Conservation (phyloP, 257 asterid species). For the Eucommia ulmoides region DNA sequence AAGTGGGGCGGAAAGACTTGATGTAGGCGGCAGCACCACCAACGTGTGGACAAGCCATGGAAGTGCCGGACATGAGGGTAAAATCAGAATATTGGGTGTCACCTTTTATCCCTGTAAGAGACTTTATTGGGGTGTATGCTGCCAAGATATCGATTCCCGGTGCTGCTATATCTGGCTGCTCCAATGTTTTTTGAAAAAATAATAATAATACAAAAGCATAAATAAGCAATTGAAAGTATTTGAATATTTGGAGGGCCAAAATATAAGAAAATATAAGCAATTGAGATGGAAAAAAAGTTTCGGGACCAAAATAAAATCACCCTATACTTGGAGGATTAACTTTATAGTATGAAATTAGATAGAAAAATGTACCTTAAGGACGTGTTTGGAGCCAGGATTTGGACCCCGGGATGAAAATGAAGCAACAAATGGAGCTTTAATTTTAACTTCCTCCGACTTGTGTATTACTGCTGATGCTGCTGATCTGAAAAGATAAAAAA, state of each 20-base stretch:
- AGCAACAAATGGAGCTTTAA: slow-evolving; percentile 63
- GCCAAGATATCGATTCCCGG: slow-evolving; percentile 94
- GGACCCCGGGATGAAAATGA: slow-evolving; percentile 93
- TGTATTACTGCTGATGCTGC: slow-evolving; percentile 59
- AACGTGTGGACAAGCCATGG: slow-evolving; percentile 94
- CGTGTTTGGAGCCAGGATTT: slow-evolving; percentile 39
- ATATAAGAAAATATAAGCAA: no score
- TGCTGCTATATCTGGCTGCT: slow-evolving; percentile 82
- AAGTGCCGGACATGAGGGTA: slow-evolving; percentile 87
- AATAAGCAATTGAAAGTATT: no score
- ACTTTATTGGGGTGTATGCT: slow-evolving; percentile 55
- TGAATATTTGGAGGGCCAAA: no score
- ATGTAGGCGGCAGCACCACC: slow-evolving; percentile 79
- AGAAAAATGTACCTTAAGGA: slow-evolving; percentile 52
- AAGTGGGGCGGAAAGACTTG: slow-evolving; percentile 63
- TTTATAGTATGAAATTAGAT: slow-evolving; percentile 4
- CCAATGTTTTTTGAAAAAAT: slow-evolving; percentile 7
- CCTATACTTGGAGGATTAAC: no score
- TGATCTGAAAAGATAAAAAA: slow-evolving; percentile 30
- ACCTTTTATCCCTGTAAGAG: slow-evolving; percentile 64
- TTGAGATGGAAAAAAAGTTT: no score
- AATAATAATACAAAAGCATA: no score
- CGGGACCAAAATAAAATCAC: no score
- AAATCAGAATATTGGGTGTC: slow-evolving; percentile 55
- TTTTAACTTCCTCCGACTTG: slow-evolving; percentile 48